Base-by-base conservation (phyloP, 371 early-diverging fungal species). In the Polyrhizophydium stewartii region DNA sequence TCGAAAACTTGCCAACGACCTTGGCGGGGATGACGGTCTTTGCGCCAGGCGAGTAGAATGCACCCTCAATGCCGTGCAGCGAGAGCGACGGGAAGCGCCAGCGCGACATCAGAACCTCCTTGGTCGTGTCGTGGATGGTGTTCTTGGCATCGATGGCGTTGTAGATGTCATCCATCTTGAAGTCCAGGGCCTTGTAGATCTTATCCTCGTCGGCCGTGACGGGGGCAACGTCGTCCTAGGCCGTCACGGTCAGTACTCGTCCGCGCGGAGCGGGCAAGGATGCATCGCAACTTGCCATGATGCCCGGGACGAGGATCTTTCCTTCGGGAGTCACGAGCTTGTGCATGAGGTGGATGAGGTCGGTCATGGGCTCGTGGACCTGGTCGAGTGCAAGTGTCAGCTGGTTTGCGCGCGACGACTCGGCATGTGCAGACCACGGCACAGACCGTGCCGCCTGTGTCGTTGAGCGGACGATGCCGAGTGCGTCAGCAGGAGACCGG, bases 11-110 rank as follows among this genome's bases (percentile, higher is more conserved):
- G 73, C 98, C 98, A 57, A 86, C 85, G 43, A 96, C 96, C 68
- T 88, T 87, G 51, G 95, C 92, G 30, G 98, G 98, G 65, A 98
- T 93, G 22, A 98, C 98, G 17, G 98, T 98, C 85, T 98, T 96
- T 71, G 86, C 89, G 61, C 97, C 96, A 22, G 94, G 77, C 38
- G 87, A 85, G 70, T 91, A 93, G 78, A 95, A 96, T 2, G 96
- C 96, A 61, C 97, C 97, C 78, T 97, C 96, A 63, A 96, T 85
- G 66, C 98, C 98, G 79, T 98, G 98, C 40, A 98, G 79, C 19
- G 94, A 92, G 47, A 96, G 85, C 45, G 97, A 92, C 28, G 97
- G 98, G 83, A 83, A 91, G 58, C 98, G 85, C 98, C 97, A 96
- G 55, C 73, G 62, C 7, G 65, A 55, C 80, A 93, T 94, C 67